Percentiles rank a stretch among this genome's conserved stretches.
phyloP scores from a whole-genome alignment of 2,329 filamentous ascomycete genomes.

The Coleophoma eucalyptorum region DNA sequence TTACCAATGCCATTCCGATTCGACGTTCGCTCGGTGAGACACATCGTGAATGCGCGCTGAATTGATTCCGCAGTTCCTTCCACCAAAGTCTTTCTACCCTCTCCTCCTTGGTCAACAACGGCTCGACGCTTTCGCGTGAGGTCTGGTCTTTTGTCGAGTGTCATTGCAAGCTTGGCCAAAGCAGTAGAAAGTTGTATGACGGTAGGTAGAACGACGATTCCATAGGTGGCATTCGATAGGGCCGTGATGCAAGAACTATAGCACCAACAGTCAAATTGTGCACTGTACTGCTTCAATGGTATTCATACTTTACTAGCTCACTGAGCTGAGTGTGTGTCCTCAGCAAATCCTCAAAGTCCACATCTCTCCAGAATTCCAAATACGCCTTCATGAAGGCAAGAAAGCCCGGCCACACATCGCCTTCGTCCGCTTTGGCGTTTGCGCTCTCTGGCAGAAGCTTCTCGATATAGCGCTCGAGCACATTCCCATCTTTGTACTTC shows the following conservation, averaged over 20 bases:
- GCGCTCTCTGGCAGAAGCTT: constrained; percentile 61
- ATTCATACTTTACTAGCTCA: constrained; percentile 64
- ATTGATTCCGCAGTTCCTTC: constrained; percentile 87
- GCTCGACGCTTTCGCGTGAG: constrained; percentile 62
- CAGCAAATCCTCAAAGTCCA: constrained; percentile 71
- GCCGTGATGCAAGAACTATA: constrained; percentile 76
- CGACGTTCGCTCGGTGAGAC: constrained; percentile 74
- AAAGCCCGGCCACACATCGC: constrained; percentile 72
- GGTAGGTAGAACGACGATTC: constrained; percentile 77
- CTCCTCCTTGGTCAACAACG: constrained; percentile 53
- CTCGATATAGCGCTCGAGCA: constrained; percentile 61
- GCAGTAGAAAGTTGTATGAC: constrained; percentile 79
- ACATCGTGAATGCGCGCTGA: constrained; percentile 87
- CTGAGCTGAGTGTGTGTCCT: constrained; percentile 73
- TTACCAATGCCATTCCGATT: constrained; percentile 46
- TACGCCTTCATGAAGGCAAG: constrained; percentile 78
- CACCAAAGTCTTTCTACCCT: constrained; percentile 73
- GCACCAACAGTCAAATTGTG: constrained; percentile 4
- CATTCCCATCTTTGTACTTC: constrained; percentile 44
- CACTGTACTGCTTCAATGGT: not conserved
- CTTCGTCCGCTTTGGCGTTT: constrained; percentile 59
- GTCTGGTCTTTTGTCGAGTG: constrained; percentile 75
- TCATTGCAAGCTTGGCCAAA: constrained; percentile 79
- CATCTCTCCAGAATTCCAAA: constrained; percentile 75
- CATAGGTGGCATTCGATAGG: constrained; percentile 73